A percentile compares a stretch with the other conserved stretches of the same genome.
Conservation (phyloP, 345 rosid species). For the Rhizophora mangle region DNA sequence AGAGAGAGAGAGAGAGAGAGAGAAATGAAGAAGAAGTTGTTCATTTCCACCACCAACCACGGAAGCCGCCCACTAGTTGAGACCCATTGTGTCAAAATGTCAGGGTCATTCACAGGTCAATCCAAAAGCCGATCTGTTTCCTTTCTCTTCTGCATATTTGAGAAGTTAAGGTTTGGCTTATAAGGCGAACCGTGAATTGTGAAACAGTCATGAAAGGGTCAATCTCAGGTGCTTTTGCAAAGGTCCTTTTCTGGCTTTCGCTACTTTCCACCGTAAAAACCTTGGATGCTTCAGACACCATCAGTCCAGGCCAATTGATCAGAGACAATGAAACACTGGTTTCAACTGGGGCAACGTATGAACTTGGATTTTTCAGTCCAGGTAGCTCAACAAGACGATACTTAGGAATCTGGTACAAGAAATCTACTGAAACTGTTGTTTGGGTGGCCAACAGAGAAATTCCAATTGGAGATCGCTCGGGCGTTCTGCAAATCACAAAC, state of each 20-base stretch:
- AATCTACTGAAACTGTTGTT: constrained; percentile 16
- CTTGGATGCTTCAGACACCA: constrained; percentile 1
- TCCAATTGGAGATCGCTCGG: constrained; percentile 11
- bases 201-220: neutral
- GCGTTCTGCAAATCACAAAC: constrained; percentile 9
- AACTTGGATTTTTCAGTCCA: constrained; percentile 24
- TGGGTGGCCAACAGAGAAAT: constrained; percentile 33
- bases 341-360: constrained; percentile 18
- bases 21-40: neutral
- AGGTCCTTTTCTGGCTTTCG: neutral
- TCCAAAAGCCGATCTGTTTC: too few species aligned
- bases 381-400: constrained; percentile 15
- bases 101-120: too few species aligned
- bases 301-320: constrained; percentile 16
- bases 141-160: neutral
- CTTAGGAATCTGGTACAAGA: constrained; percentile 31
- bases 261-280: neutral
- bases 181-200: neutral
- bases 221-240: constrained; percentile 5
- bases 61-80: too few species aligned
- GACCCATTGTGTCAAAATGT: too few species aligned
- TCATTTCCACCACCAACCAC: neutral
- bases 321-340: constrained; percentile 17
- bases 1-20: neutral
- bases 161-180: neutral